Percentiles rank a stretch among this genome's conserved stretches.
These are phyloP conservation scores for Volutella citrinella DNA, from an alignment of 2,329 filamentous ascomycete species.

Conservation along the genomic window DNA sequence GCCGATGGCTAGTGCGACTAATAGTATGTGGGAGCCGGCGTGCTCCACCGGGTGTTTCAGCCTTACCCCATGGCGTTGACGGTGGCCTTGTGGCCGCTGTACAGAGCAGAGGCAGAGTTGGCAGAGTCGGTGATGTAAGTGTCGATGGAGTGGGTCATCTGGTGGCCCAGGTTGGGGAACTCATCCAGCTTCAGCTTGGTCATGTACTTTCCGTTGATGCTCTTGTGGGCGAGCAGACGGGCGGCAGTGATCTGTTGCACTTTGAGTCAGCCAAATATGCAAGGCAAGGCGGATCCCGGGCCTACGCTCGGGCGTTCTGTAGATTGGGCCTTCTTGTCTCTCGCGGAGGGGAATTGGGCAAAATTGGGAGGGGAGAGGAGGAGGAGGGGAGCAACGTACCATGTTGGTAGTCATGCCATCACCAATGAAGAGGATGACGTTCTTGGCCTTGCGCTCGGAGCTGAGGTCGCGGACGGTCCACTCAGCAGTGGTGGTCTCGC, in stretches of 20 bases:
- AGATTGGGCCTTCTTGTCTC: no score
- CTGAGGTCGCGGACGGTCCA: constrained; percentile 74
- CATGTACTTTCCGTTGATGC: constrained; percentile 81
- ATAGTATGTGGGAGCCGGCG: no score
- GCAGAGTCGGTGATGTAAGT: constrained; percentile 84
- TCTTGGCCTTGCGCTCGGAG: constrained; percentile 73
- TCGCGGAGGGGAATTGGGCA: no score
- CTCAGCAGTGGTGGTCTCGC: constrained; percentile 66
- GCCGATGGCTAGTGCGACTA: no score
- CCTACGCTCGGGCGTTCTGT: no score
- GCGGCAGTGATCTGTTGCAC: constrained; percentile 67
- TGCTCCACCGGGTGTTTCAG: not conserved
- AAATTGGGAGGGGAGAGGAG: no score
- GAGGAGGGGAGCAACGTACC: no score
- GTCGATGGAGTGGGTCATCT: constrained; percentile 86
- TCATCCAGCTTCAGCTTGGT: constrained; percentile 73
- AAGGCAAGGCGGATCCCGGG: no score
- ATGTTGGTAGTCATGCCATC: constrained; percentile 73
- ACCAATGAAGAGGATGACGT: constrained; percentile 82
- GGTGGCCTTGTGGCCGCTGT: constrained; percentile 79
- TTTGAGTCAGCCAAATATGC: not conserved
- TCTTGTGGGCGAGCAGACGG: constrained; percentile 76
- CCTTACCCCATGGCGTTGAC: constrained; percentile 72
- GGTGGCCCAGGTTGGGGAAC: constrained; percentile 82
- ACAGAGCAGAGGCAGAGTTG: constrained; percentile 79